Conservation (phyloP, 345 rosid species). For the Hirschfeldia incana region DNA sequence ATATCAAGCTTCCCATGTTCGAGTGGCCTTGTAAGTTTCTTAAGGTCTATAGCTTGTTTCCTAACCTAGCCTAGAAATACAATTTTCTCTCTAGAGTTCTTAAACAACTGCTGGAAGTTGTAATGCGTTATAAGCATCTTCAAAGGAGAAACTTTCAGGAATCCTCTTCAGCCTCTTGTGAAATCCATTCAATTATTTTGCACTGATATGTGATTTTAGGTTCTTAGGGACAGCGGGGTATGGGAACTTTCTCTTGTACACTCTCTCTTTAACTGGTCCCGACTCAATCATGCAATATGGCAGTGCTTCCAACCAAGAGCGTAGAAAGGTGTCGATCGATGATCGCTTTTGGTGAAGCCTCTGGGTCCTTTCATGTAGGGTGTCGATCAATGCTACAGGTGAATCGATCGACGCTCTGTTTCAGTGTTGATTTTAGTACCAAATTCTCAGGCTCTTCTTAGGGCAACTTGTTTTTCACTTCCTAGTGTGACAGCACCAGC, state of each 20-base stretch:
- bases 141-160: too few species aligned
- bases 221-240: too few species aligned
- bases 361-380: background rate
- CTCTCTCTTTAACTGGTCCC: background rate
- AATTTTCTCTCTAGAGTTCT: too few species aligned
- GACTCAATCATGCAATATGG: background rate
- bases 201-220: too few species aligned
- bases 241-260: background rate
- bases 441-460: background rate
- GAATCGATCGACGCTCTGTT: background rate
- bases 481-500: background rate
- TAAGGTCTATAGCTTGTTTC: too few species aligned
- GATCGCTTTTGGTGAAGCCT: background rate
- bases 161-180: too few species aligned
- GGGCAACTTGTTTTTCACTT: background rate
- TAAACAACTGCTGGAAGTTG: too few species aligned
- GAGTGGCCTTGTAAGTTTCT: too few species aligned
- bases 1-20: background rate
- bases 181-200: too few species aligned
- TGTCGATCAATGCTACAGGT: background rate
- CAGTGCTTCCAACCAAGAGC: background rate
- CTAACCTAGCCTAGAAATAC: too few species aligned
- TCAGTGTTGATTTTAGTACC: background rate
- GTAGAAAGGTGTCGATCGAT: background rate
- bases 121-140: too few species aligned